phyloP scores from a whole-genome alignment of 371 early-diverging fungal species.

The Apophysomyces variabilis region DNA sequence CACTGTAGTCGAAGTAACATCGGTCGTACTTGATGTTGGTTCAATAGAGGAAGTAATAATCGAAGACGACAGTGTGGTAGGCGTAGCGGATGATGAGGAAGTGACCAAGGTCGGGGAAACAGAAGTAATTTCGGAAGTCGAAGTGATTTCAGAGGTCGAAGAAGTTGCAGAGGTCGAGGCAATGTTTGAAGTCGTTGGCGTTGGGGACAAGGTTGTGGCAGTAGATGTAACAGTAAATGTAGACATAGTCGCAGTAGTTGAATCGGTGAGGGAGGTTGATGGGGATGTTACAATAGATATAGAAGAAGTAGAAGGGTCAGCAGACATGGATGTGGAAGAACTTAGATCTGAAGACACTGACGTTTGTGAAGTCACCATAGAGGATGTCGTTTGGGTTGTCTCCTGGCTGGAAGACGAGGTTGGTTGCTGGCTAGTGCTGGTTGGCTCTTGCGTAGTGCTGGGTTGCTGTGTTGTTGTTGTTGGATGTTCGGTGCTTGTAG shows the following conservation, averaged over 20 bases:
- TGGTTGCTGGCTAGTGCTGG: constrained; percentile 2
- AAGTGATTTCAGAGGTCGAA: neutral
- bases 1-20: neutral
- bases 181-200: neutral
- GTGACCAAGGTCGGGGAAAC: neutral
- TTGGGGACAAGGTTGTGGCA: constrained; percentile 5
- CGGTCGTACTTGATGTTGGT: constrained; percentile 8
- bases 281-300: neutral
- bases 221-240: neutral
- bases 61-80: neutral
- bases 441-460: constrained; percentile 7
- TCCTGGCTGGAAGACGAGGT: neutral
- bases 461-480: constrained; percentile 8
- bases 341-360: constrained; percentile 5
- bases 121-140: neutral
- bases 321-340: constrained; percentile 12
- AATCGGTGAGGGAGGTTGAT: neutral
- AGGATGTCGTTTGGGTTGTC: neutral
- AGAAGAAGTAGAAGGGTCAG: constrained; percentile 22
- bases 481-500: constrained; percentile 4
- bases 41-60: neutral
- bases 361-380: neutral
- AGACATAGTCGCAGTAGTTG: constrained; percentile 3
- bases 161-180: neutral
- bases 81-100: neutral